Base-by-base conservation (phyloP, 2,329 filamentous ascomycete species). In the Zelopaecilomyces penicillatus region DNA sequence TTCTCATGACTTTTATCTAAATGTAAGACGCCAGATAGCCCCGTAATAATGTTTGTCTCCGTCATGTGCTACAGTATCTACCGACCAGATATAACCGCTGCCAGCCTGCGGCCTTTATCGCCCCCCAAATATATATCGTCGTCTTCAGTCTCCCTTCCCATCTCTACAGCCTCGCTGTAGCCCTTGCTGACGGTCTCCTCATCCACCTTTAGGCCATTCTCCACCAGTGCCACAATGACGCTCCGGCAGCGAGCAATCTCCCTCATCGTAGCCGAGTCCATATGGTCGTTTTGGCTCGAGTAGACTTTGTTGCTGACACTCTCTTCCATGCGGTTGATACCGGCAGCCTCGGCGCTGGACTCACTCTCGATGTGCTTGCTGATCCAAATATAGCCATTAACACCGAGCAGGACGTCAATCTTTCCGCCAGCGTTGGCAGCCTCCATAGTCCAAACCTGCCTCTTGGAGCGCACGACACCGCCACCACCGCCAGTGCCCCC, bases 381-480 rank as follows among this genome's bases (percentile, higher is more conserved):
- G 58, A 97, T 90, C 85, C 88, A 98, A 47, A 97, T 89, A 62
- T 94, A 97, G 1, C 93, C 93, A 58, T 98, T 98, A 34, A 98
- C 93, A 3, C 93, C 93, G 1, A 98, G 73, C 42, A 95, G 77
- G 6, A 97, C 80, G 60, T 96, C 87, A 29, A 98, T 78, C 50
- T 81, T 83, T 42, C 78, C 74, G 31, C 76, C 74, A 31, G 75
- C 71, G 50, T 71, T 67, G 35, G 67, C 69, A 5, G 63, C 64
- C 47, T 83, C 78, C 55, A 95, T 70, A 0, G 88, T 93, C 76
- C 93, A 95, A 35, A 93, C 83, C 68, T 98, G 93, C 46, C 90
- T 73, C 55, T 91, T 79, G 27, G 83, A 80, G 42, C 93, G 73
- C 30, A 95, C 87, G 2, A 97, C 89, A 37, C 90, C 89, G 3